phyloP scores from a whole-genome alignment of 1,284 basidiomycete species.

The Waitea zeae region DNA sequence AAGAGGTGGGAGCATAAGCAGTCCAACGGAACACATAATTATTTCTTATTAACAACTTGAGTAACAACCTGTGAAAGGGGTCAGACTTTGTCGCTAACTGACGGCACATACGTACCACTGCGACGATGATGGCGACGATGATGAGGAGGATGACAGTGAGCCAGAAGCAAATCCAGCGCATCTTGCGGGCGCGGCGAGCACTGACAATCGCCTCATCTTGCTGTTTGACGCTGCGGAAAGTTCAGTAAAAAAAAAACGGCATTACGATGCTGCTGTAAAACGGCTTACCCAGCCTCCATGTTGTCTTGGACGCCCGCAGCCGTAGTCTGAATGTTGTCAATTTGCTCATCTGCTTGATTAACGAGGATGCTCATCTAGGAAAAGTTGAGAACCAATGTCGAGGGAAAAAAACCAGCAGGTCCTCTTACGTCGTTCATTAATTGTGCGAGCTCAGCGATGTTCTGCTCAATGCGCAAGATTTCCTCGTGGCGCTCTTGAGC shows the following conservation, averaged over 20 bases:
- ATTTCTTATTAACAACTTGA: too few relatives aligned
- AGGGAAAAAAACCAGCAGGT: neutral
- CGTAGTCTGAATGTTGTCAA: conserved; percentile 44
- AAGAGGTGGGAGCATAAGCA: too few relatives aligned
- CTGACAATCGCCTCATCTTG: conserved; percentile 59
- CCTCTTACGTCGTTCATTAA: conserved; percentile 70
- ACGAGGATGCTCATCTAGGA: conserved; percentile 62
- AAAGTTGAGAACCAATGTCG: conserved; percentile 5
- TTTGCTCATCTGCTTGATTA: conserved; percentile 63
- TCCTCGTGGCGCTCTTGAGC: conserved; percentile 87
- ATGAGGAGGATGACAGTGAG: conserved; percentile 30
- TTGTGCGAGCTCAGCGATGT: conserved; percentile 76
- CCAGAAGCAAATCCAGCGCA: conserved; percentile 69
- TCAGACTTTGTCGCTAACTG: too few relatives aligned
- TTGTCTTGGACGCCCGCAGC: conserved; percentile 49
- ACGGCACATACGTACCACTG: too few relatives aligned
- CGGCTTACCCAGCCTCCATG: conserved; percentile 51
- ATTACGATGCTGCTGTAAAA: neutral
- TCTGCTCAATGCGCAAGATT: conserved; percentile 74
- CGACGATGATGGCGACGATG: conserved; percentile 34
- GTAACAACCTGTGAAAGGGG: too few relatives aligned
- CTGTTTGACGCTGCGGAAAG: conserved; percentile 30
- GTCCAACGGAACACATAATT: too few relatives aligned
- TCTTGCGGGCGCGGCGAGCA: conserved; percentile 55
- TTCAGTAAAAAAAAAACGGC: conserved; percentile 3